Base-by-base conservation (phyloP, 2,329 filamentous ascomycete genomes). In the Septoria petroselini region DNA sequence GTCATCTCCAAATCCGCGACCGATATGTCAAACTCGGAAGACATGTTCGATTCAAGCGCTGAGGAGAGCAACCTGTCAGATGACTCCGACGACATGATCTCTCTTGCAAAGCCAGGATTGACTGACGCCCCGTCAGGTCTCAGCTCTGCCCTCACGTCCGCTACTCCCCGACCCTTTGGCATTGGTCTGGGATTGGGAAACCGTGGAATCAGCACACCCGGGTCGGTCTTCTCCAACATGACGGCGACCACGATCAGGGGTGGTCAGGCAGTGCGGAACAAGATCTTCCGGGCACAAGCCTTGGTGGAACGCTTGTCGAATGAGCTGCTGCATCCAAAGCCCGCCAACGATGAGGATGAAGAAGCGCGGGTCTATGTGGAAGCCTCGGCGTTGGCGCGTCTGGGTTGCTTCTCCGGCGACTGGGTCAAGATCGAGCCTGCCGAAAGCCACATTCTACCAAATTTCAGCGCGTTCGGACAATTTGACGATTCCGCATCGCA, bases 341-440 rank as follows among this genome's bases (percentile, higher is more conserved):
- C 93, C 2, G 69, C 77, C 0, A 80, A 83, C 19, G 90, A 96
- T 53, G 93, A 98, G 54, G 90, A 95, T 58, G 86, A 94, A 60
- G 82, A 85, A 60, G 84, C 88, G 1, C 83, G 93, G 40, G 80
- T 97, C 1, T 98, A 91, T 63, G 91, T 98, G 4, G 90, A 96
- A 61, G 85, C 94, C 6, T 84, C 82, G 50, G 88, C 88, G 1
- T 71, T 98, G 15, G 85, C 88, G 11, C 90, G 91, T 60, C 85
- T 98, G 46, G 91, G 91, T 12, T 97, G 91, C 68, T 98, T 98
- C 66, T 97, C 91, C 0, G 93, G 93, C 23, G 93, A 98, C 65
- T 98, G 93, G 93, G 89, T 95, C 8, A 84, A 86, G 17, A 76
- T 96, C 8, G 89, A 95, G 70, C 78, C 82, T 4, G 80, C 87